A percentile compares a stretch with the other conserved stretches of the same genome.
phyloP scores from a whole-genome alignment of 73 alveolate species.

The Paramecium octaurelia region DNA sequence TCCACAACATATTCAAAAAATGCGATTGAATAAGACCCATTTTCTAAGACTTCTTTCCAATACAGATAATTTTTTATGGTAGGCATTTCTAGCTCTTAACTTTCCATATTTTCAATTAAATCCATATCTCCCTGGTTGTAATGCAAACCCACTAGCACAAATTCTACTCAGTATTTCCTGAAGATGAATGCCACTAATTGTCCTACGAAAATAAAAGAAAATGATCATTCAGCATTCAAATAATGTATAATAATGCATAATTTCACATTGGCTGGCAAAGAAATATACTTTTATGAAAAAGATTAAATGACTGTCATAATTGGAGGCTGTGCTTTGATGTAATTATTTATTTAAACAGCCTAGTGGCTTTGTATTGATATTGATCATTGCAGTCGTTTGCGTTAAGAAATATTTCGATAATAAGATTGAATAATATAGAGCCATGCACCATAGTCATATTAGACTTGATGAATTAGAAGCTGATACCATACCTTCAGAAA shows the following conservation, averaged over 20 bases:
- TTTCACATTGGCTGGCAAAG: not conserved
- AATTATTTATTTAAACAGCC: not conserved
- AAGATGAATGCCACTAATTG: not conserved
- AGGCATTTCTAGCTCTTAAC: not conserved
- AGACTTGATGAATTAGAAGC: not conserved
- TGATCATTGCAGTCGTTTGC: not conserved
- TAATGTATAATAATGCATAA: constrained; percentile 11
- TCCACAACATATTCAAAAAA: not conserved
- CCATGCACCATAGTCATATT: not conserved
- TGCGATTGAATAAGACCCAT: constrained; percentile 20
- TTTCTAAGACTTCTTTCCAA: not conserved
- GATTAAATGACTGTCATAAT: not conserved
- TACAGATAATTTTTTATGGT: constrained; percentile 11
- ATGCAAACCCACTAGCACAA: not conserved
- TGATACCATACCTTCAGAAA: not conserved
- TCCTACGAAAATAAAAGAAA: not conserved
- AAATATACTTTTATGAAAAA: not conserved
- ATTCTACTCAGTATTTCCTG: not conserved
- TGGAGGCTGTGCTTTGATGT: not conserved
- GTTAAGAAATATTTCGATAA: not conserved
- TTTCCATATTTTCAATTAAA: not conserved
- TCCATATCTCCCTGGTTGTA: constrained; percentile 5
- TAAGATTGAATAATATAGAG: not conserved
- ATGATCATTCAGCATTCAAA: constrained; percentile 28
- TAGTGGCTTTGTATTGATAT: not conserved